Evolutionary conservation across 1,139 yeast genomes (phyloP).

Genomic region (Schizosaccharomyces versatilis): DNA sequence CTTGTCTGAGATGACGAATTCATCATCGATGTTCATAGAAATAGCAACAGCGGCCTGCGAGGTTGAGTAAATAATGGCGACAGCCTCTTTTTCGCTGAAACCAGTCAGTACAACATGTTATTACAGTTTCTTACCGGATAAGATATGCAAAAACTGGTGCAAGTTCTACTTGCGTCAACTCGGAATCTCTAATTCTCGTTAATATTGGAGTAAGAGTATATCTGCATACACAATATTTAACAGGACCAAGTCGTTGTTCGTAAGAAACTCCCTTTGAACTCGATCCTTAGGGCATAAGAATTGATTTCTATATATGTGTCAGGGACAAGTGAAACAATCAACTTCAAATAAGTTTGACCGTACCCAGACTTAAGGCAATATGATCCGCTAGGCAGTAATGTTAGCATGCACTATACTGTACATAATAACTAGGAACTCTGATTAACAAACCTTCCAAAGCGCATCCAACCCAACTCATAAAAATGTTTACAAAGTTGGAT

Average conservation of each 20-base stretch:
- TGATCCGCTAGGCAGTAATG: background rate
- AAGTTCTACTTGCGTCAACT: too few species aligned
- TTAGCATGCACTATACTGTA: background rate
- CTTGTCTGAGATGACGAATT: conserved; percentile 53
- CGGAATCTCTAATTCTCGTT: too few species aligned
- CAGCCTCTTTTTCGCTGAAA: conserved; percentile 38
- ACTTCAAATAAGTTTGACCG: background rate
- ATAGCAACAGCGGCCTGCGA: conserved; percentile 73
- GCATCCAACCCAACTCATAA: conserved; percentile 1
- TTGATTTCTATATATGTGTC: background rate
- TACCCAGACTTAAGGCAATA: background rate
- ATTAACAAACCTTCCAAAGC: background rate
- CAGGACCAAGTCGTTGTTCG: background rate
- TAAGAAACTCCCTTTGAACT: background rate
- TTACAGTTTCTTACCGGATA: too few species aligned
- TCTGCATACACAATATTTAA: background rate
- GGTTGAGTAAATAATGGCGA: conserved; percentile 89
- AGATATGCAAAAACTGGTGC: too few species aligned
- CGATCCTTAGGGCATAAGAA: background rate
- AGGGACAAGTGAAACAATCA: background rate
- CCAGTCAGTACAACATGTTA: too few species aligned
- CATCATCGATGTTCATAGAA: conserved; percentile 36
- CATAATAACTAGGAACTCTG: background rate
- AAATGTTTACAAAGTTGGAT: background rate
- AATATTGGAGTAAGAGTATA: too few species aligned